phyloP scores from a whole-genome alignment of 2,329 filamentous ascomycete genomes.

The Colletotrichum paranaense region DNA sequence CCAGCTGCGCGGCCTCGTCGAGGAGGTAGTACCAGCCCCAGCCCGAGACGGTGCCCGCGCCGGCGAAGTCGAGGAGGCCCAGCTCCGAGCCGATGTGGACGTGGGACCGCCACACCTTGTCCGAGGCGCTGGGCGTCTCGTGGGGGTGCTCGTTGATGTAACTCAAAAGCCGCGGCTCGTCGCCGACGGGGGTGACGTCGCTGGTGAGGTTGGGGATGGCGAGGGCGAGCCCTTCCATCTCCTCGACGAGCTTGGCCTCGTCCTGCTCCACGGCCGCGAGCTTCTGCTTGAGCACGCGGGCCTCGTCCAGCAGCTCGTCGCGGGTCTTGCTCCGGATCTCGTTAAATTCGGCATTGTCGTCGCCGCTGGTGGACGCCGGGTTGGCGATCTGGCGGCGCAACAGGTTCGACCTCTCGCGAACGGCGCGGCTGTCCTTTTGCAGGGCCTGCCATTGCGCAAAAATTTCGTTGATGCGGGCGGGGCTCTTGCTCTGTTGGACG shows the following conservation, averaged over 20 bases:
- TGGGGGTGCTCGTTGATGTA: conserved; percentile 81
- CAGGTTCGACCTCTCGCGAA: conserved; percentile 75
- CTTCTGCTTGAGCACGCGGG: conserved; percentile 71
- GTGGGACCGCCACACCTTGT: conserved; percentile 76
- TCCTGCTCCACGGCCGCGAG: conserved; percentile 70
- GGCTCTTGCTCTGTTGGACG: conserved; percentile 63
- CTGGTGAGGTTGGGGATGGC: conserved; percentile 90
- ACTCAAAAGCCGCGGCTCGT: conserved; percentile 72
- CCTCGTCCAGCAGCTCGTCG: conserved; percentile 70
- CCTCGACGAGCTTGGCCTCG: conserved; percentile 67
- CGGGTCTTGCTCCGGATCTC: conserved; percentile 52
- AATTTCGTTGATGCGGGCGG: conserved; percentile 65
- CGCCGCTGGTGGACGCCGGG: conserved; percentile 57
- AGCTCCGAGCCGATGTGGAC: conserved; percentile 88
- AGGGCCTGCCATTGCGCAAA: conserved; percentile 69
- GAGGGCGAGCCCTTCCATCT: conserved; percentile 81
- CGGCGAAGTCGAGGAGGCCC: conserved; percentile 90
- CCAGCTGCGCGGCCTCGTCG: conserved; percentile 92
- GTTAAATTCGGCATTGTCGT: conserved; percentile 49
- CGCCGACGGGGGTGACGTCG: conserved; percentile 77
- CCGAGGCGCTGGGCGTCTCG: conserved; percentile 46
- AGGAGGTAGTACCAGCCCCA: conserved; percentile 99
- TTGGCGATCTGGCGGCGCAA: conserved; percentile 69
- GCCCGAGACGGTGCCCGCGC: conserved; percentile 82
- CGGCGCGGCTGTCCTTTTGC: conserved; percentile 68